Evolutionary conservation across 2,329 filamentous ascomycete species (phyloP).

Genomic region (Blastomyces emzantsi): DNA sequence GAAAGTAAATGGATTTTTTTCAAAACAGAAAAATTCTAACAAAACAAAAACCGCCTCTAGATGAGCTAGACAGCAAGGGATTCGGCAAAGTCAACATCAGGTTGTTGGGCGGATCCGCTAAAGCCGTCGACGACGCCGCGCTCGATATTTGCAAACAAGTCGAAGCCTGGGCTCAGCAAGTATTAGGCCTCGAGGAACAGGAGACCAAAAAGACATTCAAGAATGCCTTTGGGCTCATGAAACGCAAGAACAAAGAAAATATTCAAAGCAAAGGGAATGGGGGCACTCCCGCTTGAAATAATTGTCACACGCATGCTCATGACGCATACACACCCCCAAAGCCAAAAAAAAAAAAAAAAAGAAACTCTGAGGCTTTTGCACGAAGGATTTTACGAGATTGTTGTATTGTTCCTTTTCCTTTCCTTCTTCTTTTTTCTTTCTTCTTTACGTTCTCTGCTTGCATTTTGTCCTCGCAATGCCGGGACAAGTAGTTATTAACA

Average conservation of each 20-base stretch:
- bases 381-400: not conserved
- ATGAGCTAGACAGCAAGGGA: conserved; percentile 1
- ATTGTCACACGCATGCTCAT: too few species aligned
- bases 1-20: not conserved
- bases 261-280: not conserved
- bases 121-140: not conserved
- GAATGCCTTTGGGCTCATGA: conserved; percentile 2
- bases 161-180: not conserved
- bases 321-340: too few species aligned
- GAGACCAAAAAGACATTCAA: not conserved
- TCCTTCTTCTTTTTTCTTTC: not conserved
- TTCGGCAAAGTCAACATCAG: not conserved
- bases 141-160: not conserved
- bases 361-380: not conserved
- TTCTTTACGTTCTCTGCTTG: not conserved
- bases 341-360: too few species aligned
- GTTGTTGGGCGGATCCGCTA: not conserved
- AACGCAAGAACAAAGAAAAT: not conserved
- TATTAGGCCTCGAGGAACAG: not conserved
- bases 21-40: not conserved
- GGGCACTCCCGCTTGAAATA: too few species aligned
- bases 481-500: not conserved
- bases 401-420: not conserved
- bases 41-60: not conserved
- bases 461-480: not conserved